Percentiles rank a stretch among this genome's conserved stretches.
Evolutionary conservation across 129 eudicot species (phyloP).

Genomic region (Pulicaria dysenterica): DNA sequence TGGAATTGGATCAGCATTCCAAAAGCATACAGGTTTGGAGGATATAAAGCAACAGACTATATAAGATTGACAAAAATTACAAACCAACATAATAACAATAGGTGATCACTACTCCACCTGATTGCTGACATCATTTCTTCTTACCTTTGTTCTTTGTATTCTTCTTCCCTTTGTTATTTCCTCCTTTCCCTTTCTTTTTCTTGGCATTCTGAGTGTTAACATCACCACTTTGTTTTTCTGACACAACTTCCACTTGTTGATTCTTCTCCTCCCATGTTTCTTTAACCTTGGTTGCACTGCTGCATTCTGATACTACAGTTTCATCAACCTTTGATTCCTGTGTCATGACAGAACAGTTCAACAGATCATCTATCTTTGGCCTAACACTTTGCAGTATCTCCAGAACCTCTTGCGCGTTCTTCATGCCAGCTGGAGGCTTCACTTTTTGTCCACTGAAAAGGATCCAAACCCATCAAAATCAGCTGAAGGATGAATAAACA

Average conservation of each 20-base stretch:
- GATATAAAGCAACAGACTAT: too few species aligned
- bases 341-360: neutral
- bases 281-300: neutral
- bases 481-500: neutral
- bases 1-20: too few species aligned
- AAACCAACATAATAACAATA: too few species aligned
- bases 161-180: neutral
- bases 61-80: too few species aligned
- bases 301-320: neutral
- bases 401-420: constrained; percentile 10
- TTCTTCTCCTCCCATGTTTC: neutral
- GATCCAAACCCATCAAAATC: neutral
- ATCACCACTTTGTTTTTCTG: neutral
- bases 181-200: constrained; percentile 12
- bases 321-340: neutral
- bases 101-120: too few species aligned
- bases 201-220: constrained; percentile 15
- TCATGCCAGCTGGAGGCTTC: neutral
- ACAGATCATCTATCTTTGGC: constrained; percentile 20
- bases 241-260: neutral
- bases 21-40: too few species aligned
- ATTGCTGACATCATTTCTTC: neutral
- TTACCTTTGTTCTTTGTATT: constrained; percentile 11
- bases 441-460: constrained; percentile 5
- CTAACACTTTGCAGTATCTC: constrained; percentile 19